Evolutionary conservation across 2,329 filamentous ascomycete genomes (phyloP).

Genomic region (Fusarium foetens): DNA sequence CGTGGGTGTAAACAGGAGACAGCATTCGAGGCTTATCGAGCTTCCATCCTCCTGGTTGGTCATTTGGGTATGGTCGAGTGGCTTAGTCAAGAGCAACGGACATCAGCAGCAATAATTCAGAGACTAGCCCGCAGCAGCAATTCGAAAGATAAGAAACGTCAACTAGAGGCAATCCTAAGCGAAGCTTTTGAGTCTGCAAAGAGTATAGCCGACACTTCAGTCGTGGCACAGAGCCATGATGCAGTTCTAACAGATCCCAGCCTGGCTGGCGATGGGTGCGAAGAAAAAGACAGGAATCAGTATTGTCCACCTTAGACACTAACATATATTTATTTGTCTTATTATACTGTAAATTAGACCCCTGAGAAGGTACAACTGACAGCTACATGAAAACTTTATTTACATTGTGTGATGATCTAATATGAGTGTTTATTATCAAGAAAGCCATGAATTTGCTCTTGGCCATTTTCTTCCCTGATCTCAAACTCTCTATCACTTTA

Average conservation of each 20-base stretch:
- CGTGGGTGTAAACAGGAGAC: neutral
- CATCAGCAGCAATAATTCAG: constrained; percentile 14
- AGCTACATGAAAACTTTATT: neutral
- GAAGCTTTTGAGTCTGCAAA: constrained; percentile 33
- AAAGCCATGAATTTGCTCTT: neutral
- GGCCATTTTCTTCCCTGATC: neutral
- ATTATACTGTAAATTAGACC: neutral
- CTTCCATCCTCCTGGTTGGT: constrained; percentile 46
- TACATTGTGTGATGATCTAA: neutral
- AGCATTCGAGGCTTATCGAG: constrained; percentile 34
- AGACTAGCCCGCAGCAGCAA: neutral
- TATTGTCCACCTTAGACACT: neutral
- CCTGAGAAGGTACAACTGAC: neutral
- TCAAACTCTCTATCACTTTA: constrained; percentile 23
- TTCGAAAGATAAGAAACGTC: neutral
- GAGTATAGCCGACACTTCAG: constrained; percentile 21
- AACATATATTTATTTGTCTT: neutral
- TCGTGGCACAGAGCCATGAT: constrained; percentile 28
- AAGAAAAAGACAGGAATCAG: neutral
- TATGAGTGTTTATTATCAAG: neutral
- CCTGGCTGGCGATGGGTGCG: constrained; percentile 7
- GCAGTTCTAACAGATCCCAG: constrained; percentile 23
- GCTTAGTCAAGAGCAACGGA: constrained; percentile 47
- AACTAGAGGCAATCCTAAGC: constrained; percentile 1
- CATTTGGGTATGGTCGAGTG: constrained; percentile 47